Percentiles rank a stretch among this genome's conserved stretches.
Conservation (phyloP, 2,329 filamentous ascomycete species). For the Dryadomyces quercivorus region DNA sequence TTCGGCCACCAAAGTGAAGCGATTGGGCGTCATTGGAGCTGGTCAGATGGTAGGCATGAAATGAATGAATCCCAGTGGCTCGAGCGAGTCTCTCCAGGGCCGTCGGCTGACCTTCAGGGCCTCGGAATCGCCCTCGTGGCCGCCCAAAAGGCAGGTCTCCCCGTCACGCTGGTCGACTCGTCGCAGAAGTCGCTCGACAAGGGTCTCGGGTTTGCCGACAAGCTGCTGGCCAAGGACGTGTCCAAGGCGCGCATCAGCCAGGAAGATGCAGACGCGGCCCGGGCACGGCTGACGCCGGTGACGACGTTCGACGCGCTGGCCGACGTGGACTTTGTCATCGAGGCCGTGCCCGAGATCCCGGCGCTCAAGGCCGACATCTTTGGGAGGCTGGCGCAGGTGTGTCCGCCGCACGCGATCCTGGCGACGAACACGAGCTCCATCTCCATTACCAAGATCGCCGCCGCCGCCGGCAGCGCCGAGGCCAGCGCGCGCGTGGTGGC, state of each 20-base stretch:
- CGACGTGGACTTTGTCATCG: conserved; percentile 91
- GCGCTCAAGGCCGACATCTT: conserved; percentile 84
- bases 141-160: conserved; percentile 68
- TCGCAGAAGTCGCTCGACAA: conserved; percentile 80
- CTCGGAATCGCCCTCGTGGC: conserved; percentile 93
- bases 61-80: too few relatives aligned
- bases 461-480: conserved; percentile 65
- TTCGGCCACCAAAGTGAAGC: conserved; percentile 59
- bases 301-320: conserved; percentile 67
- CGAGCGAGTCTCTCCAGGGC: too few relatives aligned
- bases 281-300: conserved; percentile 55
- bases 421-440: conserved; percentile 99
- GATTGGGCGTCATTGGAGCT: conserved; percentile 81
- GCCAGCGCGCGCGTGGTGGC: conserved; percentile 81
- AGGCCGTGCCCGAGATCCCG: conserved; percentile 89
- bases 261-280: conserved; percentile 62
- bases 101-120: conserved; percentile 46
- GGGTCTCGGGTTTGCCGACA: conserved; percentile 84
- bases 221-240: conserved; percentile 86
- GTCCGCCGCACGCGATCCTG: conserved; percentile 73
- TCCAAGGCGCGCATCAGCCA: conserved; percentile 75
- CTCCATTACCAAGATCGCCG: conserved; percentile 90
- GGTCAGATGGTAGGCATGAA: conserved; percentile 86
- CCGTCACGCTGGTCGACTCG: conserved; percentile 75
- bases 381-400: conserved; percentile 65